Percentiles rank a stretch among this genome's conserved stretches.
phyloP scores from a whole-genome alignment of 192 early-diverging fungal species.

The Gamsiella multidivaricata region DNA sequence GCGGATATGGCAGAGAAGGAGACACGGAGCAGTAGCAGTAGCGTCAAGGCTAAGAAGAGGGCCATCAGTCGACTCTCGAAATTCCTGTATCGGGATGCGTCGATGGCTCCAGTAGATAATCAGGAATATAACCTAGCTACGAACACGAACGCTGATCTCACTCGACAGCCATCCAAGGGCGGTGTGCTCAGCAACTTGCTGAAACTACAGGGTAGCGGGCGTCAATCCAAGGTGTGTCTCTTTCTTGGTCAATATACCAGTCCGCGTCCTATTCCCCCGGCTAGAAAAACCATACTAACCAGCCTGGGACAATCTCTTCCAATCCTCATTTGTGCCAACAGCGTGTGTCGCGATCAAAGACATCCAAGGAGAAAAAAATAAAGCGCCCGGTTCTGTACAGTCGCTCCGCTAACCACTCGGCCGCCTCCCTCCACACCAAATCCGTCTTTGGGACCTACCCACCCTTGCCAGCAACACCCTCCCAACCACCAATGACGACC shows the following conservation, averaged over 20 bases:
- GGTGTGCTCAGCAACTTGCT: constrained; percentile 49
- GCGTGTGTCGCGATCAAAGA: not conserved
- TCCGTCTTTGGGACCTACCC: constrained; percentile 42
- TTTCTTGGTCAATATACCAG: not conserved
- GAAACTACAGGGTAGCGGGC: constrained; percentile 27
- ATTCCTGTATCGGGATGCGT: constrained; percentile 8
- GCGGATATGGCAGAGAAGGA: not conserved
- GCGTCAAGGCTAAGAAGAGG: constrained; percentile 9
- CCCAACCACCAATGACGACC: not conserved
- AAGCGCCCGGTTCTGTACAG: constrained; percentile 18
- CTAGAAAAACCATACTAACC: not conserved
- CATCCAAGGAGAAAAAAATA: constrained; percentile 17
- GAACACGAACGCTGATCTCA: constrained; percentile 5
- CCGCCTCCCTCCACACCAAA: constrained; percentile 21
- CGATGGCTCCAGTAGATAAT: not conserved
- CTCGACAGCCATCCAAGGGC: constrained; percentile 42
- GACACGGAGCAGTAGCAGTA: not conserved
- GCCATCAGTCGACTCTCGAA: constrained; percentile 7
- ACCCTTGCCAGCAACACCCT: constrained; percentile 11
- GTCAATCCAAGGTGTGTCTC: constrained; percentile 21
- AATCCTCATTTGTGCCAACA: too few relatives aligned
- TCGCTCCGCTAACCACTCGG: constrained; percentile 34
- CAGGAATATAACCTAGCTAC: not conserved
- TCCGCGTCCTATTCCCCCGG: not conserved
- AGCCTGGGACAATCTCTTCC: too few relatives aligned